Evolutionary conservation across 1,139 yeast species (phyloP), one percentile per base, ranked within the genome.

Genomic region (Sugiyamaella novakii): DNA sequence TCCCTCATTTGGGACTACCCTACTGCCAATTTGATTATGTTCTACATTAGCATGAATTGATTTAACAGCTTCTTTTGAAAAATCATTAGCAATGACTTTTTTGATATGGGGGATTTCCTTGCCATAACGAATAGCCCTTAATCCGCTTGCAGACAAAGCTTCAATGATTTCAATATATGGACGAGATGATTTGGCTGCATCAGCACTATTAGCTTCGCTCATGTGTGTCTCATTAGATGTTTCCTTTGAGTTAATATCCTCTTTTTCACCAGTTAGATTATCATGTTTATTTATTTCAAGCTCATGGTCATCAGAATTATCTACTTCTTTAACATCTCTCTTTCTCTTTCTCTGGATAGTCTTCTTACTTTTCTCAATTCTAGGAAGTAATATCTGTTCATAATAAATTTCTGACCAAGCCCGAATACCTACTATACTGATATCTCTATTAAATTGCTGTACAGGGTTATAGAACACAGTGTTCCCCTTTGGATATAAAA

Each of bases 401-500:
- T 66, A 68, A 53, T 78, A 79, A 43, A 84, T 60, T 53, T 83
- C 80, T 30, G 83, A 76, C 91, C 95, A 92, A 1, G 98, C 95
- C 52, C 83, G 78, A 56, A 92, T 91, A 7, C 88, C 91, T 61
- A 86, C 73, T 5, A 87, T 84, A 54, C 96, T 86, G 47, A 92
- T 71, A 65, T 92, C 99, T 60, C 99, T 77, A 66, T 92, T 92
- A 69, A 91, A 92, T 68, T 91, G 98, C 68, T 92, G 99, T 53
- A 92, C 87, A 4, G 95, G 98, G 64, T 92, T 92, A 71, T 94
- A 92, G 64, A 92, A 92, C 8, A 92, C 98, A 59, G 83, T 84
- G 53, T 84, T 84, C 60, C 80, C 79, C 62, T 83, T 79, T 3
- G 95, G 92, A 52, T 85, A 84, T 43, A 88, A 73, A 49, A 91